Conservation (phyloP, 2,329 filamentous ascomycete species). For the Fusarium falciforme region DNA sequence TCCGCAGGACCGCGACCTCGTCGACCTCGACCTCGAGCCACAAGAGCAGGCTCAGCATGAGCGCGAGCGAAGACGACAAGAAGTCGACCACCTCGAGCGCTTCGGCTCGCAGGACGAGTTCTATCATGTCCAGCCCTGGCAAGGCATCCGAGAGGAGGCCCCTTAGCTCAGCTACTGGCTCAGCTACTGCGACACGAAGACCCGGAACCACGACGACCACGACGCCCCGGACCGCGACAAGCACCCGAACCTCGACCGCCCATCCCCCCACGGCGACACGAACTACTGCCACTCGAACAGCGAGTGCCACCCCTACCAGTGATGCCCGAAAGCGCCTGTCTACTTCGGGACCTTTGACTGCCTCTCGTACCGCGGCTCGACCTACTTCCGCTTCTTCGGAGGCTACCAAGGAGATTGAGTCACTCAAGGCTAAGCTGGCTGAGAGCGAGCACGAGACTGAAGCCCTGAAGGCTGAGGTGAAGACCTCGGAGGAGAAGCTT, state of each 20-base stretch:
- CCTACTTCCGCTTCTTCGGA: slow-evolving; percentile 55
- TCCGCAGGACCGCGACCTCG: slow-evolving; percentile 48
- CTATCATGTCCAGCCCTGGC: slow-evolving; percentile 54
- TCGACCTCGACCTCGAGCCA: slow-evolving; percentile 56
- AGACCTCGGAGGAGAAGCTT: slow-evolving; percentile 66
- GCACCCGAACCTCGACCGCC: slow-evolving; percentile 42
- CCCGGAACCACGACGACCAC: slow-evolving; percentile 47
- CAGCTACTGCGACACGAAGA: slow-evolving; percentile 50
- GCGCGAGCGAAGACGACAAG: slow-evolving; percentile 64
- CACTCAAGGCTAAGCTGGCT: slow-evolving; percentile 69
- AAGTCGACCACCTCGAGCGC: slow-evolving; percentile 53
- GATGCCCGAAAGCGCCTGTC: slow-evolving; percentile 69
- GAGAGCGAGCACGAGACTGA: slow-evolving; percentile 69
- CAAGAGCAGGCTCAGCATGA: slow-evolving; percentile 60
- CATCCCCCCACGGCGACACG: slow-evolving; percentile 26
- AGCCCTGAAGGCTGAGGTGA: slow-evolving; percentile 66
- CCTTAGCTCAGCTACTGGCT: slow-evolving; percentile 46
- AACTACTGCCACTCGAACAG: slow-evolving; percentile 50
- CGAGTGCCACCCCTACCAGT: slow-evolving; percentile 55
- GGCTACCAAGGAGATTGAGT: slow-evolving; percentile 66
- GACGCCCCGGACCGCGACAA: slow-evolving; percentile 50
- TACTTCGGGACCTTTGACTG: slow-evolving; percentile 54
- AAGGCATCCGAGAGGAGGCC: slow-evolving; percentile 51
- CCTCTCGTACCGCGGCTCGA: slow-evolving; percentile 54
- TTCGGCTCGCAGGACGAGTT: slow-evolving; percentile 57